Evolutionary conservation across 352 stramenopile genomes (phyloP).

Genomic region (Phytophthora vignae): DNA sequence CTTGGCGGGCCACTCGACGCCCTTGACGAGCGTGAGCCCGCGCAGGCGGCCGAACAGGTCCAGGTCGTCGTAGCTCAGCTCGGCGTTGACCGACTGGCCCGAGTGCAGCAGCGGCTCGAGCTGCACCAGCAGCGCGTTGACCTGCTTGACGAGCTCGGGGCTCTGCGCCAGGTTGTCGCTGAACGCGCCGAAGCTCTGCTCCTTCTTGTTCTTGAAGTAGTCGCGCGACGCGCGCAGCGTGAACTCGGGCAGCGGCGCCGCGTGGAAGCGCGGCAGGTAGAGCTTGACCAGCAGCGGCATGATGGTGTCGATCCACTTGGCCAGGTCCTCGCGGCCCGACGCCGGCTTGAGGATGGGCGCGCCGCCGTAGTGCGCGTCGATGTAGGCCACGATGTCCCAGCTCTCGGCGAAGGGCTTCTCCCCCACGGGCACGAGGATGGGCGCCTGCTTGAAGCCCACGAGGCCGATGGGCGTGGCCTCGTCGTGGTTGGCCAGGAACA

Average conservation of each 20-base stretch:
- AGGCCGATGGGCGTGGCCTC: slow-evolving; percentile 57
- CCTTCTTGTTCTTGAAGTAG: slow-evolving; percentile 65
- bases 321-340: slow-evolving; percentile 49
- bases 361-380: slow-evolving; percentile 56
- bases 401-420: slow-evolving; percentile 61
- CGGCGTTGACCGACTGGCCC: slow-evolving; percentile 49
- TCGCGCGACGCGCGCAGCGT: slow-evolving; percentile 49
- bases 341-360: slow-evolving; percentile 40
- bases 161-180: slow-evolving; percentile 47
- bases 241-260: slow-evolving; percentile 57
- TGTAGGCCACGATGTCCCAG: slow-evolving; percentile 67
- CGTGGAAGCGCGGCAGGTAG: slow-evolving; percentile 54
- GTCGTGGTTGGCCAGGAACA: slow-evolving; percentile 63
- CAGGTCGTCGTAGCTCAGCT: slow-evolving; percentile 66
- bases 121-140: slow-evolving; percentile 48
- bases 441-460: slow-evolving; percentile 55
- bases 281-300: slow-evolving; percentile 41
- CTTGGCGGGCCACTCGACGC: slow-evolving; percentile 53
- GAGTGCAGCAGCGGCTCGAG: slow-evolving; percentile 54
- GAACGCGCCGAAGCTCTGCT: slow-evolving; percentile 53
- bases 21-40: slow-evolving; percentile 64
- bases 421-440: slow-evolving; percentile 53
- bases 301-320: slow-evolving; percentile 47
- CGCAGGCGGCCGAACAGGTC: slow-evolving; percentile 59
- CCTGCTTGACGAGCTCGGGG: slow-evolving; percentile 45